Evolutionary conservation across 108 stramenopile species (phyloP).

Genomic region (Nitzschia inconspicua): DNA sequence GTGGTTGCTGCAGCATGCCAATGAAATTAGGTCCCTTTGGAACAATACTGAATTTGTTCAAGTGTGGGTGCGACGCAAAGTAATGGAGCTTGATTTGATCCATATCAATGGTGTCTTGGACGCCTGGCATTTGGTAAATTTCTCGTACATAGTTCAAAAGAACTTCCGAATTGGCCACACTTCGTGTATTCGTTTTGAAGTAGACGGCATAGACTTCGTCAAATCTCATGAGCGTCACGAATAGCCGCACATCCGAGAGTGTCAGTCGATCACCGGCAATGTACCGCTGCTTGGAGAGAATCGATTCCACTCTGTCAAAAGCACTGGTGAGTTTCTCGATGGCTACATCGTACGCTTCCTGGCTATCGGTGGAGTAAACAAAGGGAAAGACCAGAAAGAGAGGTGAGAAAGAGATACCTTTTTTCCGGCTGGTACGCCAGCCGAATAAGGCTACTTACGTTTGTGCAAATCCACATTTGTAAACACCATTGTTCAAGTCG

Average conservation of each 20-base stretch:
- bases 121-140: conserved; percentile 79
- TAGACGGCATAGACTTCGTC: conserved; percentile 90
- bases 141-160: conserved; percentile 83
- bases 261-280: conserved; percentile 74
- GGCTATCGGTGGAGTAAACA: no score
- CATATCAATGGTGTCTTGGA: conserved; percentile 76
- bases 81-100: conserved; percentile 91
- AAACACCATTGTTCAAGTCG: conserved; percentile 92
- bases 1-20: no score
- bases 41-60: conserved; percentile 57
- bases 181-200: conserved; percentile 86
- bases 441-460: no score
- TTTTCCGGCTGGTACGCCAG: no score
- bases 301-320: conserved; percentile 71
- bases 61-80: conserved; percentile 58
- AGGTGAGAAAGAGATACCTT: no score
- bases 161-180: conserved; percentile 54
- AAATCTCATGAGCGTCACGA: conserved; percentile 86
- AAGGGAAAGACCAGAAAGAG: no score
- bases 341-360: conserved; percentile 87
- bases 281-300: conserved; percentile 64
- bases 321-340: conserved; percentile 73
- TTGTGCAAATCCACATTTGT: conserved; percentile 90
- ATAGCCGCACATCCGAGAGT: conserved; percentile 88
- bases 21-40: no score